Base-by-base conservation (phyloP, 495 filamentous ascomycete genomes). In the Lepraria neglecta region DNA sequence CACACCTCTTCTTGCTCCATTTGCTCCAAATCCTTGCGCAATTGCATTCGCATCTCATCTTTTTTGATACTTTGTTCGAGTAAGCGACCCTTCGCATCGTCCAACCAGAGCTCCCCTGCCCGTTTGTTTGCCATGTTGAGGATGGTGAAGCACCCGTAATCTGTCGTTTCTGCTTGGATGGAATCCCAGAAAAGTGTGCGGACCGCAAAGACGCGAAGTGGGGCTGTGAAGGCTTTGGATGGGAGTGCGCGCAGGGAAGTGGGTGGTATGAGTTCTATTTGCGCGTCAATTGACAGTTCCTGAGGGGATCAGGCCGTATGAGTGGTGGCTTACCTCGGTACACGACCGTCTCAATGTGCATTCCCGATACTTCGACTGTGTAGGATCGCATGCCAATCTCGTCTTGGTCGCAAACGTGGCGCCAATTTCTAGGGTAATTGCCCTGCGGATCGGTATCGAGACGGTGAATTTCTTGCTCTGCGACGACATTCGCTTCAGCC, bases 351-450 rank as follows among this genome's bases (percentile, higher is more conserved):
- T 52, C 30, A 24, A 58, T 46, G 6, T 52, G 19, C 0, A 42
- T 50, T 0, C 57, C 57, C 15, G 44, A 24, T 3, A 58, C 40
- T 7, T 47, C 43, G 17, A 59, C 57, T 30, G 38, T 60, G 10
- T 60, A 56, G 6, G 15, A 60, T 33, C 45, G 38, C 62, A 64
- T 60, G 4, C 56, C 56, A 31, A 47, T 7, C 3, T 64, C 56
- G 14, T 64, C 62, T 24, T 64, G 33, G 5, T 24, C 15, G 40
- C 35, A 64, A 0, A 10, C 28, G 31, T 60, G 52, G 6, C 33
- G 42, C 62, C 62, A 64, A 7, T 47, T 56, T 6, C 11, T 28
- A 19, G 24, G 11, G 5, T 27, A n/a, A 12, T 24, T 19, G 11
- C 30, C 51, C 11, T 5, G 6, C 0, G 51, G 31, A 0, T 59